Evolutionary conservation across 2,329 filamentous ascomycete genomes (phyloP).

Genomic region (Alternaria sp.): DNA sequence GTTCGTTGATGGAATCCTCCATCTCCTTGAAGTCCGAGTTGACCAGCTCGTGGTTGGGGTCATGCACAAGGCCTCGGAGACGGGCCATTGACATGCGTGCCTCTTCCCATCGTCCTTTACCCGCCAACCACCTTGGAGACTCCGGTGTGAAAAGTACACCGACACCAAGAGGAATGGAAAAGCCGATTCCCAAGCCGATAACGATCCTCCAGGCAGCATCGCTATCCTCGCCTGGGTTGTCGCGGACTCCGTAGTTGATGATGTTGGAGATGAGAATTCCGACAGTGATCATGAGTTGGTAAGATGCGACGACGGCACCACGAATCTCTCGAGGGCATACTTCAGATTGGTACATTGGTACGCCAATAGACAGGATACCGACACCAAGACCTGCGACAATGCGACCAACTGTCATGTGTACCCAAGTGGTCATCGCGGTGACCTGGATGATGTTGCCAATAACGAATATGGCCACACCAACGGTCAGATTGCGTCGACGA

Average conservation of each 20-base stretch:
- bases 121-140: constrained; percentile 57
- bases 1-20: constrained; percentile 40
- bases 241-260: constrained; percentile 52
- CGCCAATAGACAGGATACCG: constrained; percentile 61
- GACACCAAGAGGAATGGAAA: constrained; percentile 42
- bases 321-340: constrained; percentile 69
- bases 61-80: constrained; percentile 61
- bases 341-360: constrained; percentile 74
- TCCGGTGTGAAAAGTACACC: constrained; percentile 44
- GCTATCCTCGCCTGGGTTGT: constrained; percentile 49
- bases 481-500: constrained; percentile 57
- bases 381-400: constrained; percentile 55
- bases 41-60: constrained; percentile 56
- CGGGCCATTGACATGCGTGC: constrained; percentile 62
- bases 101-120: constrained; percentile 57
- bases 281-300: constrained; percentile 57
- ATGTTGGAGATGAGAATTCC: constrained; percentile 49
- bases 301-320: constrained; percentile 66
- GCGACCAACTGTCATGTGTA: constrained; percentile 59
- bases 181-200: constrained; percentile 44
- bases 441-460: constrained; percentile 56
- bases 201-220: constrained; percentile 48
- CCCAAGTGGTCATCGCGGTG: constrained; percentile 51
- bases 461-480: constrained; percentile 56
- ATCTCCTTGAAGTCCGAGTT: constrained; percentile 61